Percentiles rank a stretch among this genome's conserved stretches.
Evolutionary conservation across 1,139 yeast species (phyloP).

Genomic region (Sugiyamaella paludigena): DNA sequence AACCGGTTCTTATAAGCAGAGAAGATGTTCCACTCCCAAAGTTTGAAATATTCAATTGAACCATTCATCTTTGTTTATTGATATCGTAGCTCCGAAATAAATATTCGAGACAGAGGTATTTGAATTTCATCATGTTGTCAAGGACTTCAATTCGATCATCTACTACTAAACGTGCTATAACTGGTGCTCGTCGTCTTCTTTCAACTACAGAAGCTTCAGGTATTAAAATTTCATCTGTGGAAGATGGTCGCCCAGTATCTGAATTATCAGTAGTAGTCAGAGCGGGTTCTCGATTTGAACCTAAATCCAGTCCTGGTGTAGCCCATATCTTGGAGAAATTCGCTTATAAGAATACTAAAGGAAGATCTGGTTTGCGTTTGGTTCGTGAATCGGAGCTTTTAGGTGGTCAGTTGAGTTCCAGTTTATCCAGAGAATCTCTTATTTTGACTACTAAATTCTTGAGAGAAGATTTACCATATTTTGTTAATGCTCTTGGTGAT

Average conservation of each 20-base stretch:
- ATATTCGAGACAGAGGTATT: too few species aligned
- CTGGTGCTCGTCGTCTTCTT: constrained; percentile 21
- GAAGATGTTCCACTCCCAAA: too few species aligned
- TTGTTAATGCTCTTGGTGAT: constrained; percentile 80
- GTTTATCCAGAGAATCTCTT: constrained; percentile 80
- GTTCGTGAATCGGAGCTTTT: constrained; percentile 93
- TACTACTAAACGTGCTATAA: constrained; percentile 2
- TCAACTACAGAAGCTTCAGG: constrained; percentile 37
- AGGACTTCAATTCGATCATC: constrained; percentile 8
- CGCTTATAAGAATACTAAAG: constrained; percentile 75
- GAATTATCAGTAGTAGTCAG: constrained; percentile 75
- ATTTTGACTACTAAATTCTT: constrained; percentile 78
- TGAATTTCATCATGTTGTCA: constrained; percentile 3
- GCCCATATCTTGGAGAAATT: constrained; percentile 84
- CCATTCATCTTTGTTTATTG: too few species aligned
- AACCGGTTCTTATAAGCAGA: too few species aligned
- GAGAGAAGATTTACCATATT: constrained; percentile 87
- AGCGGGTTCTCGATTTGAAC: constrained; percentile 81
- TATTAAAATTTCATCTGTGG: constrained; percentile 47
- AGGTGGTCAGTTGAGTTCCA: constrained; percentile 75
- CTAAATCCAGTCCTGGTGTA: constrained; percentile 63
- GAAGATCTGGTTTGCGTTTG: constrained; percentile 86
- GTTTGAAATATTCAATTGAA: too few species aligned
- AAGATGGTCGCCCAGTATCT: constrained; percentile 55
- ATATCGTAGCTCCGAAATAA: too few species aligned